Percentiles rank a stretch among this genome's conserved stretches.
Evolutionary conservation across 2,329 filamentous ascomycete species (phyloP).

Genomic region (Hypoxylon sp.): DNA sequence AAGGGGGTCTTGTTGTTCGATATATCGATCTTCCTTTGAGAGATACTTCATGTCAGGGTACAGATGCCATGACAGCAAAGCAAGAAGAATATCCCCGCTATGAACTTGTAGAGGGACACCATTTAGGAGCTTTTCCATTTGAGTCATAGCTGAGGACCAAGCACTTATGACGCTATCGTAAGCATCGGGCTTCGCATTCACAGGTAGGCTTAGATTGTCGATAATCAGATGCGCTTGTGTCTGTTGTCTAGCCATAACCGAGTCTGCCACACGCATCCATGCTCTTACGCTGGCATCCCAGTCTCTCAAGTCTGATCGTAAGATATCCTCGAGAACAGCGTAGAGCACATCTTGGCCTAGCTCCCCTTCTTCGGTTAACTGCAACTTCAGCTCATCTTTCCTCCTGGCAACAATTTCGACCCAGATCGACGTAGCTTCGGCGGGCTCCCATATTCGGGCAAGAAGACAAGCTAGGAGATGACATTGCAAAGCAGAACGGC

Average conservation of each 20-base stretch:
- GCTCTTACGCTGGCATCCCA: slow-evolving; percentile 59
- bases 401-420: slow-evolving; percentile 31
- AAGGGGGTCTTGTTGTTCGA: slow-evolving; percentile 20
- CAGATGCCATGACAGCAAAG: slow-evolving; percentile 55
- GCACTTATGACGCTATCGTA: slow-evolving; percentile 53
- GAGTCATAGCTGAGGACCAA: slow-evolving; percentile 51
- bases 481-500: slow-evolving; percentile 27
- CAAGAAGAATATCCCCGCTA: slow-evolving; percentile 51
- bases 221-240: slow-evolving; percentile 52
- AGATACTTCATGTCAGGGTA: slow-evolving; percentile 53
- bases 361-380: slow-evolving; percentile 12
- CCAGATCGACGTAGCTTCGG: slow-evolving; percentile 43
- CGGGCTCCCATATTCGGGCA: slow-evolving; percentile 34
- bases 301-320: slow-evolving; percentile 10
- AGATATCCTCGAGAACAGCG: slow-evolving; percentile 3
- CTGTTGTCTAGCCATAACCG: slow-evolving; percentile 47
- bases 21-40: slow-evolving; percentile 1
- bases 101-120: slow-evolving; percentile 50
- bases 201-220: slow-evolving; percentile 50
- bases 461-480: slow-evolving; percentile 44
- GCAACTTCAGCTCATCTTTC: slow-evolving; percentile 16
- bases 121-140: slow-evolving; percentile 51
- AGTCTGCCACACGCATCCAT: slow-evolving; percentile 56
- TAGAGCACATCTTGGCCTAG: not conserved
- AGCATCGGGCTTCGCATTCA: slow-evolving; percentile 42